Conservation (phyloP, 495 filamentous ascomycete species). For the Chaetomium cochliodes region DNA sequence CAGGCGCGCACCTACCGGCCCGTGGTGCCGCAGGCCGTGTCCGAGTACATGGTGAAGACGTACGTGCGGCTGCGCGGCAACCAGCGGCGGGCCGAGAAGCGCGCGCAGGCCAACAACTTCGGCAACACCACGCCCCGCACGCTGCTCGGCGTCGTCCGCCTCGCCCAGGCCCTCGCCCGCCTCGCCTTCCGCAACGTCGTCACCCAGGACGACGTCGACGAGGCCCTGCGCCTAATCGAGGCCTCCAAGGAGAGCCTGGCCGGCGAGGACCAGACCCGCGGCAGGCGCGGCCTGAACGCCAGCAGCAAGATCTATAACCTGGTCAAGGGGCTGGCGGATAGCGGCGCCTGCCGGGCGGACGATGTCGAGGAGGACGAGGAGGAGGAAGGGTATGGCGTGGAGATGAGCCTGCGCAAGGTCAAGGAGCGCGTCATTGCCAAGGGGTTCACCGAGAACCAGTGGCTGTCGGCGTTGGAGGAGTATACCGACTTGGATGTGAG, state of each 20-base stretch:
- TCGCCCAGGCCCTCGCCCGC: conserved; percentile 93
- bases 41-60: conserved; percentile 93
- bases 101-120: conserved; percentile 64
- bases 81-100: conserved; percentile 83
- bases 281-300: conserved; percentile 64
- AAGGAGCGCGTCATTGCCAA: conserved; percentile 88
- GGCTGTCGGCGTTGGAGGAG: conserved; percentile 80
- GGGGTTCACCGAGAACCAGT: conserved; percentile 94
- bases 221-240: conserved; percentile 86
- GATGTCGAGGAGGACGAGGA: conserved; percentile 59
- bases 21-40: conserved; percentile 74
- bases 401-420: conserved; percentile 82
- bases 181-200: conserved; percentile 82
- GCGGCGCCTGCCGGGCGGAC: conserved; percentile 65
- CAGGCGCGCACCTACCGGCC: conserved; percentile 87
- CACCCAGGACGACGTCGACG: conserved; percentile 89
- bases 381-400: conserved; percentile 53
- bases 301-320: conserved; percentile 92
- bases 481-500: conserved; percentile 86
- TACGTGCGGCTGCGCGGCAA: conserved; percentile 90
- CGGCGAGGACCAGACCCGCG: conserved; percentile 56
- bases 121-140: conserved; percentile 91
- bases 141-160: conserved; percentile 83
- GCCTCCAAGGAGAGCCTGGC: conserved; percentile 85
- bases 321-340: conserved; percentile 78